These are phyloP conservation scores for Blastomyces gilchristii DNA, from an alignment of 2,329 filamentous ascomycete species.

Conservation along the genomic window DNA sequence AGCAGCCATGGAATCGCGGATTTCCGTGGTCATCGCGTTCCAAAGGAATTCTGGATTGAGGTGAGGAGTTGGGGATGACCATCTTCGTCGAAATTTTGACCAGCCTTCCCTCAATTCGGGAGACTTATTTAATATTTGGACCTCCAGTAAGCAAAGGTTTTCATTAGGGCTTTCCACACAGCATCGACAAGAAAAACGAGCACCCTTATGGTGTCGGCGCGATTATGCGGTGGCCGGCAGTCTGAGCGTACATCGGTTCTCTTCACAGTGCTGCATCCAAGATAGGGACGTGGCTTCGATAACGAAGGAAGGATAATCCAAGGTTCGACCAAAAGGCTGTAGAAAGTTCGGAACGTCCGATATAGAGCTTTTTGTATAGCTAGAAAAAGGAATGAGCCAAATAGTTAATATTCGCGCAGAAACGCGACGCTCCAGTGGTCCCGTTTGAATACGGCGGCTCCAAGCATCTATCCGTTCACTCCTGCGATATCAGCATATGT, in stretches of 20 bases:
- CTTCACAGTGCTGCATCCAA: not conserved
- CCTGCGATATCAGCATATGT: not conserved
- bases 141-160: not conserved
- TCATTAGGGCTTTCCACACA: not conserved
- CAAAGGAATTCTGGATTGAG: constrained; percentile 28
- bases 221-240: not conserved
- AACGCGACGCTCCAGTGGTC: not conserved
- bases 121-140: not conserved
- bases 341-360: not conserved
- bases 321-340: not conserved
- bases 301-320: not conserved
- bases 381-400: not conserved
- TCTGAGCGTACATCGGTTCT: constrained; percentile 1
- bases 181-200: not conserved
- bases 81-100: constrained; percentile 19
- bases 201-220: constrained; percentile 1
- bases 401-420: not conserved
- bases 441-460: not conserved
- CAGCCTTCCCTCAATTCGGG: not conserved
- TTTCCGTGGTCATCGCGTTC: constrained; percentile 39
- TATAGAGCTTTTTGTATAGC: not conserved
- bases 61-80: constrained; percentile 22
- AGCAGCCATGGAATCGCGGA: constrained; percentile 70
- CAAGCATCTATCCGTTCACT: not conserved
- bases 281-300: not conserved